Evolutionary conservation across 2,329 filamentous ascomycete species (phyloP), one percentile per base, ranked within the genome.

Genomic region (Cordyceps javanica): DNA sequence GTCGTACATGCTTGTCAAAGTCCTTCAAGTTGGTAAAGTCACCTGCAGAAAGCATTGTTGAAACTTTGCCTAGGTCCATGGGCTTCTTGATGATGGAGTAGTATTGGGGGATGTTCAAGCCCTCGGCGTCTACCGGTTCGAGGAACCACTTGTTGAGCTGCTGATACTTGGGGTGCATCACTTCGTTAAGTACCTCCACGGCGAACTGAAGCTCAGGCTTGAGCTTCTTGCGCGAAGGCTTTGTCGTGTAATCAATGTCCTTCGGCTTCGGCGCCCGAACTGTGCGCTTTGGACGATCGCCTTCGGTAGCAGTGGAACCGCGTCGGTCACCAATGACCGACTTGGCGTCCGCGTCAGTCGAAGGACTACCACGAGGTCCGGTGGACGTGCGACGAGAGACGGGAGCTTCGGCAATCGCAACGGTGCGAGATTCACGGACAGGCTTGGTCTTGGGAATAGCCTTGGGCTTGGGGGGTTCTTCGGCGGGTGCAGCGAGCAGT

Each of bases 61-160:
- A 79, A 67, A 96, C 88, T n/a, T 90, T 96, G 16, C 82, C 79
- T 51, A 97, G 78, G 70, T 99, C 93, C 93, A 97, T 99, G 0
- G 94, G 94, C 69, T 92, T 91, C 78, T 96, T 97, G 75, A 99
- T 91, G 61, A 97, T 79, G 66, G 88, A 91, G 70, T 94, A 90
- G 70, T 99, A 99, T 25, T 88, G 87, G 0, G 94, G 94, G 60
- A 97, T 97, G 69, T 93, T 91, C 55, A 97, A 77, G 0, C 92
- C 93, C 36, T 97, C 92, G 0, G 94, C 91, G 69, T 99, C 94
- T 21, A 99, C 94, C 0, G 94, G 89, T 8, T 82, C 75, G 65
- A 90, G 76, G 75, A 99, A 99, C 59, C 89, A 87, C 57, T 81
- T 80, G 44, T 90, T 90, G 63, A 87, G 75, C 2, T 74, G 68